These are phyloP conservation scores for Flammula alnicola DNA, from an alignment of 1,284 basidiomycete species.

Conservation along the genomic window DNA sequence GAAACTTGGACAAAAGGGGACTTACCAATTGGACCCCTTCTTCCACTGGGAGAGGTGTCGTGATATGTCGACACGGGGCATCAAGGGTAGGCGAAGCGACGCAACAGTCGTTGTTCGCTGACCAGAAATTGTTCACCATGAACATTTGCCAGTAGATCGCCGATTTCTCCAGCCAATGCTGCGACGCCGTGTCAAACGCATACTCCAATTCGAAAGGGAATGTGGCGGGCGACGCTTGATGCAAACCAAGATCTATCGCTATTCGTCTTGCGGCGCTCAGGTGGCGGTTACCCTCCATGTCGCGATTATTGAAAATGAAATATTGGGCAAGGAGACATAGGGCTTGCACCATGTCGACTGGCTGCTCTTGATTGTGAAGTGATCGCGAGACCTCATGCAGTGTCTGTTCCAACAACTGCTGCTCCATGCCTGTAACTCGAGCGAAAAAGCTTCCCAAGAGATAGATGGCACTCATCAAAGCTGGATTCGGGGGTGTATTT, in stretches of 20 bases:
- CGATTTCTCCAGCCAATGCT: constrained; percentile 44
- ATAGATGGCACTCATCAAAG: constrained; percentile 62
- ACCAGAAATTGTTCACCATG: constrained; percentile 62
- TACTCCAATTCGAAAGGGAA: constrained; percentile 26
- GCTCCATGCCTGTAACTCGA: constrained; percentile 47
- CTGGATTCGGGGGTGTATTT: constrained; percentile 50
- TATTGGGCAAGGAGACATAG: constrained; percentile 63
- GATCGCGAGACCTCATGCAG: constrained; percentile 54
- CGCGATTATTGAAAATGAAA: constrained; percentile 59
- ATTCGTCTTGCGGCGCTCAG: constrained; percentile 61
- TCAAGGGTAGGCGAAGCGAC: constrained; percentile 57
- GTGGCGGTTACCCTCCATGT: constrained; percentile 65
- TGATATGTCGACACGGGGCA: constrained; percentile 50
- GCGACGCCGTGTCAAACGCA: constrained; percentile 17
- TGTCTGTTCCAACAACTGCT: constrained; percentile 51
- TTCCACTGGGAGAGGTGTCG: constrained; percentile 53
- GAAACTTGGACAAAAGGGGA: background rate
- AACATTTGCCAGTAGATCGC: constrained; percentile 66
- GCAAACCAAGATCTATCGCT: constrained; percentile 56
- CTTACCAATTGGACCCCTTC: constrained; percentile 26
- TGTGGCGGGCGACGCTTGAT: constrained; percentile 47
- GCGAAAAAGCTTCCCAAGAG: constrained; percentile 63
- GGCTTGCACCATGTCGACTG: constrained; percentile 62
- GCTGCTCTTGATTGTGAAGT: constrained; percentile 55
- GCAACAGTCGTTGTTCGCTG: constrained; percentile 56